phyloP scores from a whole-genome alignment of 768 basidiomycete genomes.

The Russula compacta region DNA sequence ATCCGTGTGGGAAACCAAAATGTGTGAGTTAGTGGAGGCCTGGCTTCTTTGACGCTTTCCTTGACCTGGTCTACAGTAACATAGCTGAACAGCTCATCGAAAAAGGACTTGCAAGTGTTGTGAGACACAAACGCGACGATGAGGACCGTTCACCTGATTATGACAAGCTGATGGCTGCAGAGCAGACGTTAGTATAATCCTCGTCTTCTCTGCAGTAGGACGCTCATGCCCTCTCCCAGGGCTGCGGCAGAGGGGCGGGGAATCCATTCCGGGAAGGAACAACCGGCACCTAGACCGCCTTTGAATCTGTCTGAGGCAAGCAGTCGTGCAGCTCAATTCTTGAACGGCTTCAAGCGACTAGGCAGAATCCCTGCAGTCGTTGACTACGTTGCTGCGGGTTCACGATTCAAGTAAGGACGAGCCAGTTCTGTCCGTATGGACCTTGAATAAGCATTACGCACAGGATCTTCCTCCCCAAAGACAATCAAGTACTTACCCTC shows the following conservation, averaged over 20 bases:
- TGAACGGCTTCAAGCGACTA: conserved; percentile 84
- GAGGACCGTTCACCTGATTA: conserved; percentile 94
- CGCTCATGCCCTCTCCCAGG: conserved; percentile 32
- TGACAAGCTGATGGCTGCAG: conserved; percentile 92
- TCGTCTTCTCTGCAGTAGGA: neutral
- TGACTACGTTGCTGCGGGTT: conserved; percentile 90
- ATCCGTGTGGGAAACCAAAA: conserved; percentile 77
- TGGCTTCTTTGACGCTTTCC: neutral
- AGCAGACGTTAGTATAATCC: conserved; percentile 61
- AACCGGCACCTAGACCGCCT: conserved; percentile 67
- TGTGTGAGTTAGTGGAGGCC: conserved; percentile 40
- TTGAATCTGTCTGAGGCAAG: conserved; percentile 86
- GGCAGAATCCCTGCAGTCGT: conserved; percentile 80
- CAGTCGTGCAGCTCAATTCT: conserved; percentile 73
- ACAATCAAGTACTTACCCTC: conserved; percentile 87
- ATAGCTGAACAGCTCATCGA: conserved; percentile 90
- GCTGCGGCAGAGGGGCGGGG: conserved; percentile 73
- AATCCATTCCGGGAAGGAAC: conserved; percentile 88
- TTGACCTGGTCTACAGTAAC: conserved; percentile 46
- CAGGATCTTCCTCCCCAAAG: conserved; percentile 79
- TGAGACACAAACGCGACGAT: conserved; percentile 90
- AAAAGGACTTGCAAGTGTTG: conserved; percentile 81
- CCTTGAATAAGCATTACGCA: neutral
- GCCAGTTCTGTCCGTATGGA: conserved; percentile 17
- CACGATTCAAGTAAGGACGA: conserved; percentile 74